Evolutionary conservation across 139 green algal genomes (phyloP), one percentile per base, ranked within the genome.

Genomic region (Haematococcus sp.): DNA sequence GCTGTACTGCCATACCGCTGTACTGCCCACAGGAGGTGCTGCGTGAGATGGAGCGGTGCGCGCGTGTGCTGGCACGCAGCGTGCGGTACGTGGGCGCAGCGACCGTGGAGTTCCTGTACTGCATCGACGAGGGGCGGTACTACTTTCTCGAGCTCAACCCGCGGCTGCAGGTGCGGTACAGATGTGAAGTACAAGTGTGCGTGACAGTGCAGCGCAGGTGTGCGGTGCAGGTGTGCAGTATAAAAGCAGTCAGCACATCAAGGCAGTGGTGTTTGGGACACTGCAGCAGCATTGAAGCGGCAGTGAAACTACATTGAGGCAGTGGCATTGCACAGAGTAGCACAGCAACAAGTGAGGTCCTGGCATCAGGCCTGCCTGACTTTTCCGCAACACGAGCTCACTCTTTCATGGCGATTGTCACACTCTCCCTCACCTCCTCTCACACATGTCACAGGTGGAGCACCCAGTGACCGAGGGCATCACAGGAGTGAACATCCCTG

Each of bases 61-160:
- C 95, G 1, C 83, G 93, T 22, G 88, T 89, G 3, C 87, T 99
- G 72, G 94, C 94, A 0, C 84, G 87, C 35, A 89, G 80, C n/a
- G 94, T 98, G 22, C 85, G 87, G 58, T 99, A 99, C 77, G 87
- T 95, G 31, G 95, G 95, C 9, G 95, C 92, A 0, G 95, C 95
- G 40, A 99, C 95, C 3, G 92, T 98, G 56, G 95, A 99, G 88
- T 99, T 93, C 79, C 86, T 99, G 68, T 99, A 98, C 80, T 76
- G 73, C 31, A 75, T 97, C 28, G 91, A 97, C 0, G 86, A 81
- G 63, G 30, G 78, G 13, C 79, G 88, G 70, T 98, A 95, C 88
- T 98, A 88, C 88, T 99, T 99, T 84, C 82, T 99, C 82, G 95
- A 99, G 87, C 91, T 99, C 27, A 99, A 99, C 85, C 95, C 95